Percentiles rank a stretch among this genome's conserved stretches.
phyloP scores from a whole-genome alignment of 2,329 filamentous ascomycete genomes.

The Dactylonectria estremocensis region DNA sequence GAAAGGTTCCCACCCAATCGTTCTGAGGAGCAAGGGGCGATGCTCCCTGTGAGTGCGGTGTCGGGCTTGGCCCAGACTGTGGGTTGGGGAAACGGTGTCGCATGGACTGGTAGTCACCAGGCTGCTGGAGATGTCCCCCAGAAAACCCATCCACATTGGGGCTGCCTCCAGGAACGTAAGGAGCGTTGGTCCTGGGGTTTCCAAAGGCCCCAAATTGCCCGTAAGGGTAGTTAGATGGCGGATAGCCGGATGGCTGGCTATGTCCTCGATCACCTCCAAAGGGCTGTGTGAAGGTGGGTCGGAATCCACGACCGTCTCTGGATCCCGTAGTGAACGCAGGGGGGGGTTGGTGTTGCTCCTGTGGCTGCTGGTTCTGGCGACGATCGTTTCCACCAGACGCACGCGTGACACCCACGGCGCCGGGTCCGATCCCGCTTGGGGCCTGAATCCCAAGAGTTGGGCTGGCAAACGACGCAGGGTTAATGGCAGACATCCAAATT shows the following conservation, averaged over 20 bases:
- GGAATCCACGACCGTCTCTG: constrained; percentile 60
- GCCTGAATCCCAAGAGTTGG: constrained; percentile 81
- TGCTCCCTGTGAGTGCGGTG: constrained; percentile 56
- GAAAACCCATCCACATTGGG: constrained; percentile 51
- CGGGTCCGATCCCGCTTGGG: constrained; percentile 76
- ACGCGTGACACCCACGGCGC: constrained; percentile 73
- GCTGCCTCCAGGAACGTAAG: constrained; percentile 50
- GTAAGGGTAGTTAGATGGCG: constrained; percentile 56
- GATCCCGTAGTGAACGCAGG: constrained; percentile 55
- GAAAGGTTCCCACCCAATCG: constrained; percentile 77
- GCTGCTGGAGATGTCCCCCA: constrained; percentile 53
- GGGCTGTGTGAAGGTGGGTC: constrained; percentile 58
- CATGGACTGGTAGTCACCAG: constrained; percentile 62
- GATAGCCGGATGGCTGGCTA: constrained; percentile 54
- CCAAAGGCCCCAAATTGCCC: constrained; percentile 52
- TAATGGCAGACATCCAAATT: constrained; percentile 99
- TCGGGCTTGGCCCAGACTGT: constrained; percentile 54
- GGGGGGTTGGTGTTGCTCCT: constrained; percentile 51
- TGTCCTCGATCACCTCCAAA: constrained; percentile 61
- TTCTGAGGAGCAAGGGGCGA: constrained; percentile 62
- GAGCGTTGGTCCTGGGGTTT: constrained; percentile 49
- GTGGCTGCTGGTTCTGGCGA: constrained; percentile 62
- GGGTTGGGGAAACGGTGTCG: constrained; percentile 64
- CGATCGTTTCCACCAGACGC: constrained; percentile 60
- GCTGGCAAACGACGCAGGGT: constrained; percentile 93